Evolutionary conservation across 2,329 filamentous ascomycete species (phyloP).

Genomic region (Botryotinia convoluta): DNA sequence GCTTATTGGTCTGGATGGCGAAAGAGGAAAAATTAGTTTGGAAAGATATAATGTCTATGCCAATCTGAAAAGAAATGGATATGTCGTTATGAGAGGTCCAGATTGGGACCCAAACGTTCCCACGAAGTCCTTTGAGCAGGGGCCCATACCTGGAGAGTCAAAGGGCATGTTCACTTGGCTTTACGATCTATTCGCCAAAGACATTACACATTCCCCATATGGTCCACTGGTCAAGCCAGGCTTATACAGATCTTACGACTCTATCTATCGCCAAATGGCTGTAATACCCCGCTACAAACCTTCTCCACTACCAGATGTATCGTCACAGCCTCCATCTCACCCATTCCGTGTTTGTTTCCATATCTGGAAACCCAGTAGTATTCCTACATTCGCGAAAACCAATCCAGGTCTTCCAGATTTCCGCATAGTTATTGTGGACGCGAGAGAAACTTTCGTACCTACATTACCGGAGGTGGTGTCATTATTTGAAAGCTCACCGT

Average conservation of each 20-base stretch:
- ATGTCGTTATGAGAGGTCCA: slow-evolving; percentile 72
- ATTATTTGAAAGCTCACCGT: slow-evolving; percentile 71
- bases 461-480: slow-evolving; percentile 67
- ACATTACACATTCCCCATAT: slow-evolving; percentile 30
- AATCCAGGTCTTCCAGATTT: slow-evolving; percentile 78
- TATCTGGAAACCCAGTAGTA: slow-evolving; percentile 70
- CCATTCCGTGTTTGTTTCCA: slow-evolving; percentile 76
- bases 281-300: slow-evolving; percentile 72
- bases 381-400: slow-evolving; percentile 71
- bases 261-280: slow-evolving; percentile 74
- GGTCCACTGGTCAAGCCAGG: slow-evolving; percentile 62
- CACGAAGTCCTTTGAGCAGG: slow-evolving; percentile 20
- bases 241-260: slow-evolving; percentile 62
- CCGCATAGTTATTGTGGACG: slow-evolving; percentile 77
- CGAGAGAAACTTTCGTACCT: slow-evolving; percentile 68
- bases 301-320: slow-evolving; percentile 31
- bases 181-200: slow-evolving; percentile 34
- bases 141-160: slow-evolving; percentile 18
- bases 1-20: slow-evolving; percentile 69
- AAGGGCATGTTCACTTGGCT: slow-evolving; percentile 36
- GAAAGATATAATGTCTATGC: slow-evolving; percentile 88
- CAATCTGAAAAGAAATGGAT: slow-evolving; percentile 78
- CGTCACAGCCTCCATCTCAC: slow-evolving; percentile 38
- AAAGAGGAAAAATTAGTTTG: slow-evolving; percentile 59
- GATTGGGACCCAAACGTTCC: slow-evolving; percentile 44